Base-by-base conservation (phyloP, 139 green algal species). In the Trebouxia sp. region DNA sequence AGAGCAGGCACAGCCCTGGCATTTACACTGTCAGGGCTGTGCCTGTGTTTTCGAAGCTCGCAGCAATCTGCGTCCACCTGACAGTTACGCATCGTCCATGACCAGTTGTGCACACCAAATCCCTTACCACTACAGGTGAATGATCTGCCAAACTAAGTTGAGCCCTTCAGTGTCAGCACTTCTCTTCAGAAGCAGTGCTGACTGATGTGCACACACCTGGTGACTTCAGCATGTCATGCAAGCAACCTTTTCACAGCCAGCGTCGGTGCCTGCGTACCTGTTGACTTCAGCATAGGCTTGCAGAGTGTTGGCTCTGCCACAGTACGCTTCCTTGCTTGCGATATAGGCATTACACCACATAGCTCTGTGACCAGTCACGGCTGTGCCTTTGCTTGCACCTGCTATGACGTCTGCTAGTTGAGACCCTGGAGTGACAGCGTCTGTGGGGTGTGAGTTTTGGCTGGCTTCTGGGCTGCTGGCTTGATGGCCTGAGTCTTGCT, bases 211-310 rank as follows among this genome's bases (percentile, higher is more conserved):
- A n/a, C n/a, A n/a, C n/a, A n/a, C n/a, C n/a, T n/a, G n/a, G n/a
- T n/a, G n/a, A n/a, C n/a, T n/a, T n/a, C n/a, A n/a, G n/a, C n/a
- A n/a, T n/a, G n/a, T n/a, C n/a, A n/a, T n/a, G n/a, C n/a, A n/a
- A n/a, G n/a, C n/a, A 38, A 48, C 38, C 41, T 58, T 42, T 26
- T 43, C 42, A 32, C 24, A 26, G 38, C 38, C 37, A 75, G 20
- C 37, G 14, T 17, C 26, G n/a, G 26, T n/a, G 30, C 1, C 56
- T 24, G 2, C 43, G 17, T 78, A 83, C 85, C 79, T 85, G 75
- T 91, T 91, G 58, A 82, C 82, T 37, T 90, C 87, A 17, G 65
- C 74, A 56, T 87, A 91, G 30, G 62, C 62, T 50, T 87, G 75
- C 48, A 89, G 74, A 15, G 78, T 84, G 79, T 84, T 82, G 41